phyloP scores from a whole-genome alignment of 768 basidiomycete species.

The Amanita polypyramis region DNA sequence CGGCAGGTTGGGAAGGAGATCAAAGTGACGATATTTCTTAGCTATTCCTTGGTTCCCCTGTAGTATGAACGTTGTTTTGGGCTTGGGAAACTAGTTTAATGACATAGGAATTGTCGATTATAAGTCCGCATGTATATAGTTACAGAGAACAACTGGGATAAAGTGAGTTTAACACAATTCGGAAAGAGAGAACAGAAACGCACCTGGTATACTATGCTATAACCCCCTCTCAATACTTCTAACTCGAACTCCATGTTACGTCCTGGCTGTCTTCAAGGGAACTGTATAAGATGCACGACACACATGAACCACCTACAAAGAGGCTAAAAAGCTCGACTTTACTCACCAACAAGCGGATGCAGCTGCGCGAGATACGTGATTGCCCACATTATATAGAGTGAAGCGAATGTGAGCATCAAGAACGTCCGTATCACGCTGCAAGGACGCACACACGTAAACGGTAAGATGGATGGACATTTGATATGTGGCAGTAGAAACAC shows the following conservation, averaged over 20 bases:
- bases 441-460: no score
- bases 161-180: neutral
- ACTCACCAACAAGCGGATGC: conserved; percentile 79
- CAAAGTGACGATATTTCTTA: conserved; percentile 29
- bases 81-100: no score
- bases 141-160: neutral
- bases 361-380: conserved; percentile 95
- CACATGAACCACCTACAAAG: neutral
- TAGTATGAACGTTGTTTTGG: neutral
- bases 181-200: neutral
- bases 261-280: neutral
- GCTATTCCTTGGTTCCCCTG: conserved; percentile 5
- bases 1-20: conserved; percentile 36
- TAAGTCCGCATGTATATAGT: neutral
- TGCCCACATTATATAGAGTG: conserved; percentile 95
- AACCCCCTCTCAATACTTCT: neutral
- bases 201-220: conserved; percentile 7
- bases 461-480: neutral
- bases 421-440: conserved; percentile 74
- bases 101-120: neutral
- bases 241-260: neutral
- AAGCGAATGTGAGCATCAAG: conserved; percentile 65
- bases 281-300: neutral
- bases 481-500: conserved; percentile 18
- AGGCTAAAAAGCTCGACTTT: neutral